A percentile compares a stretch with the other conserved stretches of the same genome.
Conservation (phyloP, 23 red algal species). For the Pyropia haitanensis region DNA sequence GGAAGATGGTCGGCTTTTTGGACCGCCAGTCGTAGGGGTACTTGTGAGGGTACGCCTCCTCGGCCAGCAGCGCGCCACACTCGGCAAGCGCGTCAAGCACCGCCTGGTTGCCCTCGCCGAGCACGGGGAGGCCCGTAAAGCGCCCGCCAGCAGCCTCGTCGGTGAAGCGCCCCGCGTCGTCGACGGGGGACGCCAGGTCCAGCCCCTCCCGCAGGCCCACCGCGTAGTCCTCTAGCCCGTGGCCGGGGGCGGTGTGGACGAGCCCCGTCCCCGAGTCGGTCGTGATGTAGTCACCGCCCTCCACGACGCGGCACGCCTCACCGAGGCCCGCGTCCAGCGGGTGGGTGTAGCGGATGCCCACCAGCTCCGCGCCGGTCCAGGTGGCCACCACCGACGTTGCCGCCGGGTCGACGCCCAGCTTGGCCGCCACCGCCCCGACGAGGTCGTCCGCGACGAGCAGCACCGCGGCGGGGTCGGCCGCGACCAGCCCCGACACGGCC, state of each 20-base stretch:
- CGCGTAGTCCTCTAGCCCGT: conserved; percentile 90
- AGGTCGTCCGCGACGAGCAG: conserved; percentile 70
- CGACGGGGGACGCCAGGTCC: conserved; percentile 76
- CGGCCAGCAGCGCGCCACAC: conserved; percentile 42
- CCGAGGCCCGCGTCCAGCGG: conserved; percentile 28
- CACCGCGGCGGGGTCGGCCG: conserved; percentile 7
- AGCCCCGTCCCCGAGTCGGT: conserved; percentile 93
- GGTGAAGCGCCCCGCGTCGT: conserved; percentile 84
- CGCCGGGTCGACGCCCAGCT: conserved; percentile 4
- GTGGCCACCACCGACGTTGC: conserved; percentile 5
- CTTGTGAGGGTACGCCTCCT: conserved; percentile 93
- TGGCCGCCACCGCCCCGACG: conserved; percentile 22
- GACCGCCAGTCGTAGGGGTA: conserved; percentile 99
- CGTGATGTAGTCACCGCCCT: conserved; percentile 91
- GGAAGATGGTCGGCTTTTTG: conserved; percentile 95
- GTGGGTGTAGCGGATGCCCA: conserved; percentile 71
- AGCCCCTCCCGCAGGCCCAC: conserved; percentile 81
- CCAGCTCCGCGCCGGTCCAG: conserved; percentile 42
- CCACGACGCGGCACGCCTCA: conserved; percentile 40
- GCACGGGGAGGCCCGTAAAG: conserved; percentile 64
- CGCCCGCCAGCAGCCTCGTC: conserved; percentile 63
- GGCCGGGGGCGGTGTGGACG: conserved; percentile 95
- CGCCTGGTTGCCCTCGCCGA: conserved; percentile 75
- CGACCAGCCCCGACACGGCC: conserved; percentile 28
- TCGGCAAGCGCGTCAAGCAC: conserved; percentile 37